Evolutionary conservation across 805 yeast species (phyloP).

Genomic region (Candida bentonensis): DNA sequence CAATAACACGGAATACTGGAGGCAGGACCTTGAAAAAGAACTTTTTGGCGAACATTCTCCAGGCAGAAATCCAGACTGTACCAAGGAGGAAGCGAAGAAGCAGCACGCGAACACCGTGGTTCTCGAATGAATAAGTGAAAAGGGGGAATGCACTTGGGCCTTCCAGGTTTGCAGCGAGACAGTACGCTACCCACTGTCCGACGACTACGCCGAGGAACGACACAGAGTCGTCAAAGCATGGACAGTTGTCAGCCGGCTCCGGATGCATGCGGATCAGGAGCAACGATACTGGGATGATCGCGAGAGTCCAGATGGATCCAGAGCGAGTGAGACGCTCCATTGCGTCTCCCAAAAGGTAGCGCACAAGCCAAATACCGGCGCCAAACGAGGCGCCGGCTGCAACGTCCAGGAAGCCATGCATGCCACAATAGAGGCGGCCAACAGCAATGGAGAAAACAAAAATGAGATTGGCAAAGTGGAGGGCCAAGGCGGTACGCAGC

Average conservation of each 20-base stretch:
- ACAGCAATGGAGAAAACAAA: conserved; percentile 54
- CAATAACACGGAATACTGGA: conserved; percentile 36
- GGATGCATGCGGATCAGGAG: conserved; percentile 54
- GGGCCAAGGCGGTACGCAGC: neutral
- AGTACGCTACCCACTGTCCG: conserved; percentile 36
- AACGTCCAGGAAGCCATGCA: conserved; percentile 88
- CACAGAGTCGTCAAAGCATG: conserved; percentile 90
- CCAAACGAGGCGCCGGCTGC: conserved; percentile 57
- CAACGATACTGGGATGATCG: conserved; percentile 26
- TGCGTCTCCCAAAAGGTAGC: conserved; percentile 26
- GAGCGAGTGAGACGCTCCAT: conserved; percentile 30
- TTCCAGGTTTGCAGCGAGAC: conserved; percentile 1
- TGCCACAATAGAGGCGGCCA: conserved; percentile 89
- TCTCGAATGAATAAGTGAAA: conserved; percentile 9
- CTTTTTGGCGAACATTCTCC: conserved; percentile 71
- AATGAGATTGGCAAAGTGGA: conserved; percentile 13
- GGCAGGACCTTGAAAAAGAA: conserved; percentile 41
- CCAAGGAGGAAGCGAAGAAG: conserved; percentile 46
- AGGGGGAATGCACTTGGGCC: neutral
- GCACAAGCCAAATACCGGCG: conserved; percentile 29
- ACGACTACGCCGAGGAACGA: conserved; percentile 78
- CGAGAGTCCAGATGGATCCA: conserved; percentile 4
- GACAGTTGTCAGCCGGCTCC: conserved; percentile 83
- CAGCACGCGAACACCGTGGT: conserved; percentile 13
- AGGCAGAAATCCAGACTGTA: conserved; percentile 41